These are phyloP conservation scores for Pontederia paniculata DNA, from an alignment of 176 grass and related monocot genomes.

Conservation along the genomic window DNA sequence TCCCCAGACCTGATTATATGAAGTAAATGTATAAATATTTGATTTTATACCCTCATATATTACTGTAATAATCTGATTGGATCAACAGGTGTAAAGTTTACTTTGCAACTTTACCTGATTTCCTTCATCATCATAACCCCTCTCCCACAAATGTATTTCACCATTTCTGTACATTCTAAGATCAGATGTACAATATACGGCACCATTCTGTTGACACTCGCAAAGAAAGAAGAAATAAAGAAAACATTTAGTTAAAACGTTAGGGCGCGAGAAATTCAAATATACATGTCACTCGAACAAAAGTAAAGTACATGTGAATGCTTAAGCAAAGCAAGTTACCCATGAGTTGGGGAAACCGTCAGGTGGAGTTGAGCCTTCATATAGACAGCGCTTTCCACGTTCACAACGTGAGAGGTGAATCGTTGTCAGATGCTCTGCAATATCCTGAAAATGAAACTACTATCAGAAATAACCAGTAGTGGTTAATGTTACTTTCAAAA, in stretches of 20 bases:
- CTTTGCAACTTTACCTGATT: slow-evolving; percentile 39
- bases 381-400: slow-evolving; percentile 79
- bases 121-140: slow-evolving; percentile 64
- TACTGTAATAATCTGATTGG: too few relatives aligned
- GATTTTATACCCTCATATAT: too few relatives aligned
- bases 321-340: slow-evolving; percentile 40
- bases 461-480: too few relatives aligned
- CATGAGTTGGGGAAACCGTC: slow-evolving; percentile 82
- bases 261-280: too few relatives aligned
- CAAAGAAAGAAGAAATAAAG: too few relatives aligned
- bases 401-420: slow-evolving; percentile 78
- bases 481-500: background rate
- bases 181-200: slow-evolving; percentile 80
- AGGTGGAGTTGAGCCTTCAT: slow-evolving; percentile 82
- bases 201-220: slow-evolving; percentile 39
- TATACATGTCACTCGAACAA: too few relatives aligned
- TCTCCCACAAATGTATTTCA: slow-evolving; percentile 81
- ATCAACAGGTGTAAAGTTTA: too few relatives aligned
- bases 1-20: slow-evolving; percentile 65
- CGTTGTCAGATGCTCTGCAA: slow-evolving; percentile 86
- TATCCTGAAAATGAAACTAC: slow-evolving; percentile 52
- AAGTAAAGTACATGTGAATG: background rate
- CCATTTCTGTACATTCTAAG: slow-evolving; percentile 66
- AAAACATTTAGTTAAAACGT: too few relatives aligned
- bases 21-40: background rate